phyloP scores from a whole-genome alignment of 768 basidiomycete genomes.

The Calocybe cyanea region DNA sequence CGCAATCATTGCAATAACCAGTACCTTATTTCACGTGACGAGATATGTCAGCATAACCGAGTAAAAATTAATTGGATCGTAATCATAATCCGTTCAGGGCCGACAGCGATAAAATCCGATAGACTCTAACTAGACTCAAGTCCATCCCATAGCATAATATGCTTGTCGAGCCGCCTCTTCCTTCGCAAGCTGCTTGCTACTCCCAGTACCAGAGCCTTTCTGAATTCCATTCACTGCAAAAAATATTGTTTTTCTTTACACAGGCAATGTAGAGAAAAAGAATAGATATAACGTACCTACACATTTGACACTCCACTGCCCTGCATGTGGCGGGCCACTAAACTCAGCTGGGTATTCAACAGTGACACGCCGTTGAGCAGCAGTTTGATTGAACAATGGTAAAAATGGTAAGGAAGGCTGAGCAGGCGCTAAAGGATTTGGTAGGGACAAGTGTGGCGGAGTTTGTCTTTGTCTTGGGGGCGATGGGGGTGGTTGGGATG shows the following conservation, averaged over 20 bases:
- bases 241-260: conserved; percentile 2
- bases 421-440: conserved; percentile 63
- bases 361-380: conserved; percentile 57
- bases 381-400: conserved; percentile 72
- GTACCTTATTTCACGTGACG: conserved; percentile 13
- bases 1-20: conserved; percentile 1
- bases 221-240: conserved; percentile 62
- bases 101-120: too few relatives aligned
- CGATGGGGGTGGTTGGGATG: conserved; percentile 29
- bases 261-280: conserved; percentile 4
- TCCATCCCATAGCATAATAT: conserved; percentile 76
- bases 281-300: conserved; percentile 46
- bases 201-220: conserved; percentile 63
- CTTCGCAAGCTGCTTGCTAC: conserved; percentile 72
- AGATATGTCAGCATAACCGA: conserved; percentile 16
- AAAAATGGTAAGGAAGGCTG: conserved; percentile 62
- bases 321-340: conserved; percentile 64
- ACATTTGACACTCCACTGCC: conserved; percentile 64
- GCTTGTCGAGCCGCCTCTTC: conserved; percentile 74
- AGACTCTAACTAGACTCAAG: conserved; percentile 25
- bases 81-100: too few relatives aligned
- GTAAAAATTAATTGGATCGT: too few relatives aligned
- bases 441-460: conserved; percentile 18
- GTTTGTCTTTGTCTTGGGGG: conserved; percentile 14
- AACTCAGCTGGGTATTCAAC: conserved; percentile 61